A percentile compares a stretch with the other conserved stretches of the same genome.
Conservation (phyloP, 306 rosid species). For the barrel medic (Medicago truncatula) region MtrunA17r5.0-ANR NC_053042.1:1528501-1529000, state of each 20-base stretch:
- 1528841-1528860: constrained; percentile 94
- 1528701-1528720: constrained; percentile 76
- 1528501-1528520: constrained; percentile 18
- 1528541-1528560: constrained; percentile 19
- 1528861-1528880: constrained; percentile 68
- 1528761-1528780: constrained; percentile 2
- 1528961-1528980: constrained; percentile 15
- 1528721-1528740: constrained; percentile 32
- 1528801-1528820: constrained; percentile 80
- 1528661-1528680: constrained; percentile 90
- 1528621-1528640: constrained; percentile 99
- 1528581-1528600: constrained; percentile 93
- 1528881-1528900: constrained; percentile 80
- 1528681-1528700: constrained; percentile 80
- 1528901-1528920: constrained; percentile 80
- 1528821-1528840: constrained; percentile 91
- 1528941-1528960: constrained; percentile 26
- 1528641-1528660: constrained; percentile 87
- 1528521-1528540: constrained; percentile 9
- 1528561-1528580: constrained; percentile 93
- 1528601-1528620: constrained; percentile 94
- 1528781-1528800: neutral
- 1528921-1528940: constrained; percentile 7
- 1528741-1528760: constrained; percentile 33
- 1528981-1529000: constrained; percentile 87